Base-by-base conservation (phyloP, 2,329 filamentous ascomycete species). In the Paraphaeosphaeria minitans region DNA sequence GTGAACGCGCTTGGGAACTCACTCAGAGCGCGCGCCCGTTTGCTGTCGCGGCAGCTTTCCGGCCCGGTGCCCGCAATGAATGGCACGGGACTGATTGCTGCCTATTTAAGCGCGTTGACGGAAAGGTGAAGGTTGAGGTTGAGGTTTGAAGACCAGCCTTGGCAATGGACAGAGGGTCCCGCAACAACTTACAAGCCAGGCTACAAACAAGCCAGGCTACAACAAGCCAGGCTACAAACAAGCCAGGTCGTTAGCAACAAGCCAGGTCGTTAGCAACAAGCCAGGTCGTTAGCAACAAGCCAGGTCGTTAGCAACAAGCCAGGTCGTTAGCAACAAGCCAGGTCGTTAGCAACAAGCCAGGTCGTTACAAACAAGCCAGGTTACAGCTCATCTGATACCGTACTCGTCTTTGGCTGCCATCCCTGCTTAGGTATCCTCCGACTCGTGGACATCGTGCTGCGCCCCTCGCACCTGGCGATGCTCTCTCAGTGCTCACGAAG, bases 161-260 rank as follows among this genome's bases (percentile, higher is more conserved):
- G 50, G 50, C 50, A 50, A 19, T 53, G 42, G 37, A 37, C 50
- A 53, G 31, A 33, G 22, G 37, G 24, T 29, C 49, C 47, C 29
- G 13, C 42, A 12, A 8, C n/a, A n/a, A n/a, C n/a, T n/a, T n/a
- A n/a, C n/a, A n/a, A n/a, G n/a, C n/a, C n/a, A n/a, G n/a, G n/a
- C n/a, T n/a, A n/a, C n/a, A 16, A 48, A 35, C 27, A 48, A 33
- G 22, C 22, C n/a, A n/a, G n/a, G n/a, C n/a, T n/a, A n/a, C n/a
- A n/a, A n/a, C n/a, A n/a, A n/a, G n/a, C n/a, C n/a, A n/a, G n/a
- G n/a, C n/a, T n/a, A n/a, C n/a, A n/a, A n/a, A n/a, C n/a, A n/a
- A n/a, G n/a, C n/a, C n/a, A n/a, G n/a, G n/a, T n/a, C n/a, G n/a
- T n/a, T n/a, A n/a, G n/a, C n/a, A n/a, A n/a, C n/a, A n/a, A n/a